Conservation (phyloP, 148 eudicot species). For the Arctostaphylos glauca region DNA sequence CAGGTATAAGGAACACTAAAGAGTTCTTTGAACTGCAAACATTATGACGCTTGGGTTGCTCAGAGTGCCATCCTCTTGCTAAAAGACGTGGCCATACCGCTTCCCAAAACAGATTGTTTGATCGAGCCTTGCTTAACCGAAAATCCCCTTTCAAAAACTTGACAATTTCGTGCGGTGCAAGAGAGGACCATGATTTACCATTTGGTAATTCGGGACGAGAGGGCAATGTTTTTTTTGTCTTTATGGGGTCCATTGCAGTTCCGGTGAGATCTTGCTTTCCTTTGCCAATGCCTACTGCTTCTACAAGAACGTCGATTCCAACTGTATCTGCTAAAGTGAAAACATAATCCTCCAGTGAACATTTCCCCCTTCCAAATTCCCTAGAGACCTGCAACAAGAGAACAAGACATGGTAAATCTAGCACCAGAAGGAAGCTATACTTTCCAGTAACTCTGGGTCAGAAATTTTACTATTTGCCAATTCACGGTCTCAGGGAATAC, state of each 20-base stretch:
- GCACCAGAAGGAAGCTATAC: too few species aligned
- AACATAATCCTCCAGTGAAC: constrained; percentile 24
- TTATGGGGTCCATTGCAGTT: constrained; percentile 13
- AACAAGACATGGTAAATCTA: too few species aligned
- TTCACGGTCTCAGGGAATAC: too few species aligned
- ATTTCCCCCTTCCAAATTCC: constrained; percentile 23
- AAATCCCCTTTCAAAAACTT: constrained; percentile 29
- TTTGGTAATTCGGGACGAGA: constrained; percentile 16
- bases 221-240: neutral
- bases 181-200: constrained; percentile 24
- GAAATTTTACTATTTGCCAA: too few species aligned
- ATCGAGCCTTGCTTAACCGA: constrained; percentile 29
- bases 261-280: constrained; percentile 32
- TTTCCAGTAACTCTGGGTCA: too few species aligned
- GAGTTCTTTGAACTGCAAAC: constrained; percentile 12
- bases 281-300: constrained; percentile 33
- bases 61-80: constrained; percentile 47
- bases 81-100: constrained; percentile 47
- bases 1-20: constrained; percentile 36
- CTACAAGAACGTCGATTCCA: constrained; percentile 25
- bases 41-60: constrained; percentile 25
- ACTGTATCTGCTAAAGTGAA: constrained; percentile 19
- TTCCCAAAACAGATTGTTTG: constrained; percentile 38
- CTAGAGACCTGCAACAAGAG: constrained; percentile 16
- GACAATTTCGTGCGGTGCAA: constrained; percentile 21